These are phyloP conservation scores for Aspergillus avenaceus DNA, from an alignment of 495 filamentous ascomycete genomes.

Conservation along the genomic window DNA sequence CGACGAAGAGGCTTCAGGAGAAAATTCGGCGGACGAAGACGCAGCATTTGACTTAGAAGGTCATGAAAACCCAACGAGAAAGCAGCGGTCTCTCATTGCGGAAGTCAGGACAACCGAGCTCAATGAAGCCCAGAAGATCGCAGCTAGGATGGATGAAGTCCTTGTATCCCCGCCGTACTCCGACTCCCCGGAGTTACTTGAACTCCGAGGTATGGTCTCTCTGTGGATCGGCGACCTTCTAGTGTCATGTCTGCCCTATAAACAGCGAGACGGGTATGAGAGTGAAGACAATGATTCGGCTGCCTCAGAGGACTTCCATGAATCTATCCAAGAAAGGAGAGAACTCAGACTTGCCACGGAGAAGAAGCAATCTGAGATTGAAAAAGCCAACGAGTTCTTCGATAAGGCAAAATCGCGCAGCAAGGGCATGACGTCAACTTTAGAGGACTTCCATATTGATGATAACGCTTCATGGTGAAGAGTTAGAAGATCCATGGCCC, in stretches of 20 bases:
- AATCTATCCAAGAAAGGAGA: slow-evolving; percentile 24
- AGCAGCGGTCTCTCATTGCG: slow-evolving; percentile 19
- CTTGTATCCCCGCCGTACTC: slow-evolving; percentile 62
- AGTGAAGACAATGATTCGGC: slow-evolving; percentile 13
- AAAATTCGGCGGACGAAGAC: slow-evolving; percentile 30
- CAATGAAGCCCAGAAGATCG: slow-evolving; percentile 50
- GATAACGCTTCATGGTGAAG: slow-evolving; percentile 13
- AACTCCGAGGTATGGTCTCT: slow-evolving; percentile 62
- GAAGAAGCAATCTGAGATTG: slow-evolving; percentile 25
- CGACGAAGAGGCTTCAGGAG: slow-evolving; percentile 17
- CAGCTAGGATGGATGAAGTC: slow-evolving; percentile 58
- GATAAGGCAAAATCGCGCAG: slow-evolving; percentile 32
- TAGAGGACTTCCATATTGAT: slow-evolving; percentile 31
- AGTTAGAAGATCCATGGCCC: too few relatives aligned
- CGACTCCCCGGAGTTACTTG: slow-evolving; percentile 51
- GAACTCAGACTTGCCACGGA: slow-evolving; percentile 33
- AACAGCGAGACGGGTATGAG: slow-evolving; percentile 16
- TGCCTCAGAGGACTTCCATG: slow-evolving; percentile 18
- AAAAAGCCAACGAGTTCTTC: slow-evolving; percentile 32
- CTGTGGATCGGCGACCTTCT: slow-evolving; percentile 65
- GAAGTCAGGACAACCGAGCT: slow-evolving; percentile 32
- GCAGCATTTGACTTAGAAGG: slow-evolving; percentile 14
- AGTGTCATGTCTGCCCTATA: slow-evolving; percentile 24
- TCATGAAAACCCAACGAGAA: slow-evolving; percentile 9
- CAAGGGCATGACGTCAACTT: slow-evolving; percentile 29